These are phyloP conservation scores for Krasilnikovozyma curviuscula DNA, from an alignment of 768 basidiomycete genomes.

Conservation along the genomic window DNA sequence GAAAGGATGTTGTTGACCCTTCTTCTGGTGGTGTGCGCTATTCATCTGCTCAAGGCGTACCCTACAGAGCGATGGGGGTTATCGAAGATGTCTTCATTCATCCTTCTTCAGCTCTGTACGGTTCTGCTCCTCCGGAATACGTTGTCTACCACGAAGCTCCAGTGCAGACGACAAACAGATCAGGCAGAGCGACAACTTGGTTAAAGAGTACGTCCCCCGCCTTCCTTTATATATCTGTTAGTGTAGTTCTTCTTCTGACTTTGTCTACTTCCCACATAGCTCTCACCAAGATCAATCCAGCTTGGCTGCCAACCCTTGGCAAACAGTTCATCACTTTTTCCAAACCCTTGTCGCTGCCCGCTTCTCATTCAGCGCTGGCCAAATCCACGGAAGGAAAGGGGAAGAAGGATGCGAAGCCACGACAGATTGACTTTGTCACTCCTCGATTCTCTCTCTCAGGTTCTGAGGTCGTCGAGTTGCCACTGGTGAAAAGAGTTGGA, in stretches of 20 bases:
- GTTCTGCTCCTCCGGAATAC: constrained; percentile 58
- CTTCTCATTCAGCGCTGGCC: constrained; percentile 4
- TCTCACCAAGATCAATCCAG: constrained; percentile 63
- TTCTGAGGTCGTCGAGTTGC: constrained; percentile 4
- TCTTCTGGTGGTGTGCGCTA: constrained; percentile 45
- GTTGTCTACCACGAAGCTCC: constrained; percentile 64
- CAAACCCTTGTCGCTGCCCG: constrained; percentile 47
- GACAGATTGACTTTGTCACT: too few species aligned
- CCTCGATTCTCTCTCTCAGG: constrained; percentile 7
- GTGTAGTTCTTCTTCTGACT: neutral
- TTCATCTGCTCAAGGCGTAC: constrained; percentile 54
- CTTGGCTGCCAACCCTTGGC: constrained; percentile 69
- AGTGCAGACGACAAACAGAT: constrained; percentile 52
- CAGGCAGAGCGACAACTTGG: too few species aligned
- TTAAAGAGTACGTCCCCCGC: constrained; percentile 44
- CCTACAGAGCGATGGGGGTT: constrained; percentile 64
- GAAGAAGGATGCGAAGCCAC: constrained; percentile 2
- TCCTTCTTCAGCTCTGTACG: constrained; percentile 61
- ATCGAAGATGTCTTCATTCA: constrained; percentile 75
- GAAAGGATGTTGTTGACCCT: constrained; percentile 59
- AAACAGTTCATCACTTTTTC: constrained; percentile 64
- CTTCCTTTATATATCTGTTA: neutral
- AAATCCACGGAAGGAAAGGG: constrained; percentile 8
- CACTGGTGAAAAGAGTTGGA: too few species aligned
- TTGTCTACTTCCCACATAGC: constrained; percentile 29